Evolutionary conservation across 345 rosid genomes (phyloP).

Genomic region (Moricandia arvensis): DNA sequence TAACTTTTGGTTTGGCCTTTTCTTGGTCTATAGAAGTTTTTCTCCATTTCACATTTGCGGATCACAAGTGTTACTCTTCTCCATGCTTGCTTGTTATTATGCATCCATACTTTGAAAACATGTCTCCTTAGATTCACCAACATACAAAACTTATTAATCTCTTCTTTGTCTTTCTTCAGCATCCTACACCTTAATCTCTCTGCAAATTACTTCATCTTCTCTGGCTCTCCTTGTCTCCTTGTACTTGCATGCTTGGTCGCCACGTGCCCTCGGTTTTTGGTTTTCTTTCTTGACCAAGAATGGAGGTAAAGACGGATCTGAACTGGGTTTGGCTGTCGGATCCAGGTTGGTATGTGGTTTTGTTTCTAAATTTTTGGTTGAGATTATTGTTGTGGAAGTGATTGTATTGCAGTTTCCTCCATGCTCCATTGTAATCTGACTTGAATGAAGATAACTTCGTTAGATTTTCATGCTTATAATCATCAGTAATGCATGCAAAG

Average conservation of each 20-base stretch:
- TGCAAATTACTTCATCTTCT: constrained; percentile 60
- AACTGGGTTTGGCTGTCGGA: constrained; percentile 14
- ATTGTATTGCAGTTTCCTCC: constrained; percentile 24
- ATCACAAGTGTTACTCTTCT: constrained; percentile 44
- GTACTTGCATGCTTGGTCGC: constrained; percentile 44
- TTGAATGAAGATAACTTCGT: constrained; percentile 8
- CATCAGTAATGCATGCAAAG: constrained; percentile 17
- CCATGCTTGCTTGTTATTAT: constrained; percentile 70
- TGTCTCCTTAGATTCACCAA: constrained; percentile 51
- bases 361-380: constrained; percentile 14
- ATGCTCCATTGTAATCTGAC: constrained; percentile 29
- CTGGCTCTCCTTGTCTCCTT: constrained; percentile 62
- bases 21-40: no score
- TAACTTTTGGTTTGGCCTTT: no score
- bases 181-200: constrained; percentile 57
- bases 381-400: constrained; percentile 17
- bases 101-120: constrained; percentile 76
- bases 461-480: background rate
- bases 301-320: constrained; percentile 17
- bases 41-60: background rate
- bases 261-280: constrained; percentile 16
- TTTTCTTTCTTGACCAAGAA: constrained; percentile 19
- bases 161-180: constrained; percentile 51
- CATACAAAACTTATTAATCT: constrained; percentile 50
- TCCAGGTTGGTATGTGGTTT: constrained; percentile 16